A percentile compares a stretch with the other conserved stretches of the same genome.
These are phyloP conservation scores for Russula earlei DNA, from an alignment of 768 basidiomycete species.

Conservation along the genomic window DNA sequence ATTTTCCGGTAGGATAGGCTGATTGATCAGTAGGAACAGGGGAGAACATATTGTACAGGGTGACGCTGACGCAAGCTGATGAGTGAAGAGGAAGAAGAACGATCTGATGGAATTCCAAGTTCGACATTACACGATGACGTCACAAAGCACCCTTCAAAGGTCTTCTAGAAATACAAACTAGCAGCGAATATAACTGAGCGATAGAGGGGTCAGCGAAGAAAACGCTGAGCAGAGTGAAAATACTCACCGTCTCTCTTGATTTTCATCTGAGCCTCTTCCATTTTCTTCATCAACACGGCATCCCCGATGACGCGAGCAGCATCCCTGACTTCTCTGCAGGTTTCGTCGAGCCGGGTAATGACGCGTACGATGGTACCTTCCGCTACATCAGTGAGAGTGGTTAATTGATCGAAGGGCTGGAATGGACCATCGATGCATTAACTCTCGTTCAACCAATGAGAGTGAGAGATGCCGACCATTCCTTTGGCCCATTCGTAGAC, in stretches of 20 bases:
- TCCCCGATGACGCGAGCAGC: slow-evolving; percentile 97
- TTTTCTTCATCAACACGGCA: slow-evolving; percentile 90
- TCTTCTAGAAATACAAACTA: slow-evolving; percentile 67
- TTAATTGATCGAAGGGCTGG: slow-evolving; percentile 95
- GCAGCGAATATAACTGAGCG: slow-evolving; percentile 73
- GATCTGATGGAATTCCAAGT: neutral
- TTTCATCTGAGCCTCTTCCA: slow-evolving; percentile 90
- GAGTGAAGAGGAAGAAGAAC: slow-evolving; percentile 3
- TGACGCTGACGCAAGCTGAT: slow-evolving; percentile 2
- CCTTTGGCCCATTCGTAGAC: slow-evolving; percentile 99
- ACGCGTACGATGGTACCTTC: slow-evolving; percentile 97
- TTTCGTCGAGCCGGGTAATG: slow-evolving; percentile 93
- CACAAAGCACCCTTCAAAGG: neutral
- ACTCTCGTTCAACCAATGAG: neutral
- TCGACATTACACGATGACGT: slow-evolving; percentile 4
- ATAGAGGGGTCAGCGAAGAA: neutral
- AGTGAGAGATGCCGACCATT: slow-evolving; percentile 53
- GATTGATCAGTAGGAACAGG: neutral
- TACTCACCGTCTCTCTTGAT: slow-evolving; percentile 94
- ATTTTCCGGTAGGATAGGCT: slow-evolving; percentile 9
- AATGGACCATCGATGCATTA: neutral
- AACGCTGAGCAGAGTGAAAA: neutral
- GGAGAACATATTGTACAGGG: slow-evolving; percentile 5
- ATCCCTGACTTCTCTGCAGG: slow-evolving; percentile 92
- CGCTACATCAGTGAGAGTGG: slow-evolving; percentile 82